Evolutionary conservation across 768 basidiomycete species (phyloP).

Genomic region (Lepiota subincarnata): DNA sequence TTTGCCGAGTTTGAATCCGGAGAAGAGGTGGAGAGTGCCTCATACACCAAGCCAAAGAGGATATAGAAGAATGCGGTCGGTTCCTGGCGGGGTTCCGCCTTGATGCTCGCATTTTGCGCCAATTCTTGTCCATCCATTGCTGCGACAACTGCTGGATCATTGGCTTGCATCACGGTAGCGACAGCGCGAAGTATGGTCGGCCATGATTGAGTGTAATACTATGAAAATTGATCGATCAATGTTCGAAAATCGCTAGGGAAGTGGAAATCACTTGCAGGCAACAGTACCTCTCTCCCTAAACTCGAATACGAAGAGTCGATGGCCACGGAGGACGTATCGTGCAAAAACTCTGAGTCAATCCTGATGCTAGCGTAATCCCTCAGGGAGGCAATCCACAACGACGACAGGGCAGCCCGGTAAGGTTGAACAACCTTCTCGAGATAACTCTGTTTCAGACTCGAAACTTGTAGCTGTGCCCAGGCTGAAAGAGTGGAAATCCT

Average conservation of each 20-base stretch:
- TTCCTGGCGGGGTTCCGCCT: conserved; percentile 40
- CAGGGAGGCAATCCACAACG: conserved; percentile 84
- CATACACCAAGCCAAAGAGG: conserved; percentile 91
- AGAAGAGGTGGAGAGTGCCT: conserved; percentile 69
- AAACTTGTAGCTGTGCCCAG: conserved; percentile 90
- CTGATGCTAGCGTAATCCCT: conserved; percentile 91
- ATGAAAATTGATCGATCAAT: conserved; percentile 9
- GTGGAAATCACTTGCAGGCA: conserved; percentile 64
- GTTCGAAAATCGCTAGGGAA: neutral
- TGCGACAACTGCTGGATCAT: conserved; percentile 63
- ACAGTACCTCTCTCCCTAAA: conserved; percentile 82
- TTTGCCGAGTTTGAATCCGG: conserved; percentile 47
- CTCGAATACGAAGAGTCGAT: conserved; percentile 83
- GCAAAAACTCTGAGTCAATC: conserved; percentile 81
- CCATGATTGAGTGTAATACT: conserved; percentile 91
- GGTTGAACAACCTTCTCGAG: conserved; percentile 80
- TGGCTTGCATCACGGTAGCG: conserved; percentile 68
- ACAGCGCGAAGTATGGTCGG: conserved; percentile 80
- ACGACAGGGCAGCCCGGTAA: conserved; percentile 66
- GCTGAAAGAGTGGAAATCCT: conserved; percentile 89
- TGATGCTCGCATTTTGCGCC: conserved; percentile 21
- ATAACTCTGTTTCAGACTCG: conserved; percentile 70
- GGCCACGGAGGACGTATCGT: conserved; percentile 69
- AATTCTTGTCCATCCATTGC: conserved; percentile 78
- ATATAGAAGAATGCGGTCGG: conserved; percentile 84